These are phyloP conservation scores for Thelephora ganbajun DNA, from an alignment of 768 basidiomycete species.

Conservation along the genomic window DNA sequence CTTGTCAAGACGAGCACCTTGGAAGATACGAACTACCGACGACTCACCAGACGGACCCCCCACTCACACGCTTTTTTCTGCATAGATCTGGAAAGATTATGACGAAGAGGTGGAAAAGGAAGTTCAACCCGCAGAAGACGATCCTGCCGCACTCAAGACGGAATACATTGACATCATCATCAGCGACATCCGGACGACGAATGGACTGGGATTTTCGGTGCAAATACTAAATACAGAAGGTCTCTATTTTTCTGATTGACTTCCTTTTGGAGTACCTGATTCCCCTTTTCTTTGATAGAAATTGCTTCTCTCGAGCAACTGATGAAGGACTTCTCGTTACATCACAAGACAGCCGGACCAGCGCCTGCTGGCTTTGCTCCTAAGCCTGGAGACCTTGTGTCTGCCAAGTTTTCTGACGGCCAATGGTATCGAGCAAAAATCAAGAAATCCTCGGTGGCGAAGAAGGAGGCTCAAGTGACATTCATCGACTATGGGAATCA, in stretches of 20 bases:
- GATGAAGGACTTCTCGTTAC: conserved; percentile 85
- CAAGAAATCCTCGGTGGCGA: conserved; percentile 69
- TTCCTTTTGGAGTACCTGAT: neutral
- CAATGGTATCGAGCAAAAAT: conserved; percentile 95
- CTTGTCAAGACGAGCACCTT: no score
- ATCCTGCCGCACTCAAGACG: conserved; percentile 45
- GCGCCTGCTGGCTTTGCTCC: conserved; percentile 63
- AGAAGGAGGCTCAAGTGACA: conserved; percentile 88
- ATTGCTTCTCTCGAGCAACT: conserved; percentile 86
- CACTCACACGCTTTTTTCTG: neutral
- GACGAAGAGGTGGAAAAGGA: conserved; percentile 58
- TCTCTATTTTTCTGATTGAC: conserved; percentile 16
- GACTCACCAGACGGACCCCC: neutral
- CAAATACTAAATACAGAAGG: conserved; percentile 89
- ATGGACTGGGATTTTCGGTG: conserved; percentile 79
- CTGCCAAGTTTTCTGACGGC: conserved; percentile 88
- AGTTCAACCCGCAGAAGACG: conserved; percentile 30
- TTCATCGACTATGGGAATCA: conserved; percentile 97
- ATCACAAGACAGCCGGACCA: conserved; percentile 55
- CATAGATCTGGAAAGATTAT: conserved; percentile 77
- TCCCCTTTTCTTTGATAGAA: conserved; percentile 28
- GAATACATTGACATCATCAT: conserved; percentile 91
- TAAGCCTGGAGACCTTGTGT: conserved; percentile 78
- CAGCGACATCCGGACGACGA: conserved; percentile 65
- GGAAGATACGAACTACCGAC: neutral